Evolutionary conservation across 768 basidiomycete genomes (phyloP).

Genomic region (Mycena leptocephala): DNA sequence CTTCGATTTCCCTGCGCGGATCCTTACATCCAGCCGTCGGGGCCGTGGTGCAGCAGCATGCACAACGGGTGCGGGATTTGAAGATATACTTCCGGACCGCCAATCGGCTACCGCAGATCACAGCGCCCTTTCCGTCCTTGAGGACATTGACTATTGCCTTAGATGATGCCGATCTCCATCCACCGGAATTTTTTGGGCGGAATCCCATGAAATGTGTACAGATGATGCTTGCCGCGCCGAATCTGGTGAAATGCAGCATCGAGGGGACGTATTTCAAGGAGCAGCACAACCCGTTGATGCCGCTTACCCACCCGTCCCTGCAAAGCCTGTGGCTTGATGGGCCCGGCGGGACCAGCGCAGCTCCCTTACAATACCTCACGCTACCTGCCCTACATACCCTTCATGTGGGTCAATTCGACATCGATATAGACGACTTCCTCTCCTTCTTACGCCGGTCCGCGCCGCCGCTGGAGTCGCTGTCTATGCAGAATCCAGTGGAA

Average conservation of each 20-base stretch:
- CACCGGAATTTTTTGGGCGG: background rate
- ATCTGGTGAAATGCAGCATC: background rate
- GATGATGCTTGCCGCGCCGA: background rate
- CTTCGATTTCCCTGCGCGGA: background rate
- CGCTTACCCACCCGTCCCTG: background rate
- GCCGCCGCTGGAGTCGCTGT: background rate
- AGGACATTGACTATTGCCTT: background rate
- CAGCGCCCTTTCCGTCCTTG: background rate
- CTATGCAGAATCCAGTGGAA: background rate
- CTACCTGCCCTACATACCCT: background rate
- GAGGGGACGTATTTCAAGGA: background rate
- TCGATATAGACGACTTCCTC: background rate
- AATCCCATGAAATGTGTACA: background rate
- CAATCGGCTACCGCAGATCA: background rate
- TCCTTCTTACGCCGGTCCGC: background rate
- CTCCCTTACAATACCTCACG: background rate
- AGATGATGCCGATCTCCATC: background rate
- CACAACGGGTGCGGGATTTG: background rate
- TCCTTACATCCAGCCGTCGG: background rate
- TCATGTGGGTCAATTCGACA: background rate
- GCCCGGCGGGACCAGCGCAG: background rate
- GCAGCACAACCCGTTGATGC: background rate
- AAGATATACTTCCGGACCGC: background rate
- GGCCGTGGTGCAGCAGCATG: background rate
- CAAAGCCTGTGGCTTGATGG: background rate